A percentile compares a stretch with the other conserved stretches of the same genome.
Conservation (phyloP, 495 filamentous ascomycete genomes). For the Paragyromitra xinjiangensis region DNA sequence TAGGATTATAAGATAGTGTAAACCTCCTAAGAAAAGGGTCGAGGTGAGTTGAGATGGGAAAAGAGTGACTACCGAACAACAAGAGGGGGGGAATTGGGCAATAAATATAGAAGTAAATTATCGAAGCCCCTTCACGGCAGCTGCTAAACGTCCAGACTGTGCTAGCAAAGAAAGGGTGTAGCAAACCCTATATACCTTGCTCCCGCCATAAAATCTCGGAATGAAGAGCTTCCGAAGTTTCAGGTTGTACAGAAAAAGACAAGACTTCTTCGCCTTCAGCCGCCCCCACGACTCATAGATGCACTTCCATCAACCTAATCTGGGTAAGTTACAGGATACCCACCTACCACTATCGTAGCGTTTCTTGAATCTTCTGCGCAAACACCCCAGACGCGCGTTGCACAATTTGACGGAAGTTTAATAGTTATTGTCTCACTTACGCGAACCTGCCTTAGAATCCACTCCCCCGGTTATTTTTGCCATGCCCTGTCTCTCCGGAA, state of each 20-base stretch:
- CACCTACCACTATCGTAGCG: not conserved
- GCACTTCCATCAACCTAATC: not conserved
- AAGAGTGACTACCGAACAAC: conserved; percentile 7
- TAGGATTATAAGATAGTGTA: not conserved
- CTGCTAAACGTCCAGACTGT: not conserved
- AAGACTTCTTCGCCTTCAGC: not conserved
- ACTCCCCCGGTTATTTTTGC: not conserved
- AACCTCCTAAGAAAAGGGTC: conserved; percentile 1
- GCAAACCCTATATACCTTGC: conserved; percentile 33
- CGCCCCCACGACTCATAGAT: not conserved
- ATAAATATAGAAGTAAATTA: conserved; percentile 17
- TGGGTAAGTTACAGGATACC: not conserved
- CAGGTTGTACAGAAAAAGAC: conserved; percentile 22
- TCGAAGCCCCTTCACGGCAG: not conserved
- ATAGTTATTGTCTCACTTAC: not conserved
- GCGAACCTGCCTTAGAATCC: not conserved
- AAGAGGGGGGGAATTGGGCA: conserved; percentile 16
- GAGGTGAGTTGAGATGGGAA: not conserved
- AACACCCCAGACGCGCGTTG: not conserved
- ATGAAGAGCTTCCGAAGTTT: conserved; percentile 22
- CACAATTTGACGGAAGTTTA: not conserved
- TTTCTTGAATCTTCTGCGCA: not conserved
- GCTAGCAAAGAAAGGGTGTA: conserved; percentile 15
- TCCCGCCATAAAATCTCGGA: conserved; percentile 26
- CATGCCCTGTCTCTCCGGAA: not conserved